These are phyloP conservation scores for Orbilia ellipsospora DNA, from an alignment of 2,329 filamentous ascomycete species.

Conservation along the genomic window DNA sequence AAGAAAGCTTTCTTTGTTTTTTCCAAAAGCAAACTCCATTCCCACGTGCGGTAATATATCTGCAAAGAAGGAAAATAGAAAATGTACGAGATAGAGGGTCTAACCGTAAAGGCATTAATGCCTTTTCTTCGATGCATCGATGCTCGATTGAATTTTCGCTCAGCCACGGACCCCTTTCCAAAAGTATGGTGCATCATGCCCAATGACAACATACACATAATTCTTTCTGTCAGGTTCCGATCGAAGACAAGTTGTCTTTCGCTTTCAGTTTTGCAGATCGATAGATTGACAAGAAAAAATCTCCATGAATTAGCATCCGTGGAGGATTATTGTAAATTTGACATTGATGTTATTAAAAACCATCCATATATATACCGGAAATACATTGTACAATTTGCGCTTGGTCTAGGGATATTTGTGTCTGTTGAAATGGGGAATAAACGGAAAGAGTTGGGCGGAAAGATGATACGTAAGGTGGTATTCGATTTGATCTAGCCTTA, in stretches of 20 bases:
- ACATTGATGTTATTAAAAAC: slow-evolving; percentile 1
- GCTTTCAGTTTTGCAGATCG: slow-evolving; percentile 12
- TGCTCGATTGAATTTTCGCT: slow-evolving; percentile 14
- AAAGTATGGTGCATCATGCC: slow-evolving; percentile 43
- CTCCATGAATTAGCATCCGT: slow-evolving; percentile 31
- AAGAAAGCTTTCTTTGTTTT: slow-evolving; percentile 19
- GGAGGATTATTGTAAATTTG: slow-evolving; percentile 29
- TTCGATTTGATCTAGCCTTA: slow-evolving; percentile 27
- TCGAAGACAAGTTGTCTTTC: neutral
- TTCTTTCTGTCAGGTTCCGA: neutral
- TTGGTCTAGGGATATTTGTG: slow-evolving; percentile 12
- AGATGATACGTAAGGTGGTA: slow-evolving; percentile 17
- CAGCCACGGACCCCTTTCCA: slow-evolving; percentile 50
- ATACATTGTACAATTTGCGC: slow-evolving; percentile 44
- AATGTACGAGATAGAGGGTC: slow-evolving; percentile 22
- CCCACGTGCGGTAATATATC: slow-evolving; percentile 47
- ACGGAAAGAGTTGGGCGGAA: slow-evolving; percentile 22
- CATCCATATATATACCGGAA: slow-evolving; percentile 27
- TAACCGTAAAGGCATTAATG: slow-evolving; percentile 29
- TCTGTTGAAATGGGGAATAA: neutral
- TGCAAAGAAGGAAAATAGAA: slow-evolving; percentile 29
- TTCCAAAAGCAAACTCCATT: slow-evolving; percentile 34
- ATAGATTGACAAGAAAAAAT: slow-evolving; percentile 25
- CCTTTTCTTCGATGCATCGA: too few species aligned
- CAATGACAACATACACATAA: slow-evolving; percentile 25